Percentiles rank a stretch among this genome's conserved stretches.
Conservation (phyloP, 208 protist genomes). For the Leishmania mexicana region DNA sequence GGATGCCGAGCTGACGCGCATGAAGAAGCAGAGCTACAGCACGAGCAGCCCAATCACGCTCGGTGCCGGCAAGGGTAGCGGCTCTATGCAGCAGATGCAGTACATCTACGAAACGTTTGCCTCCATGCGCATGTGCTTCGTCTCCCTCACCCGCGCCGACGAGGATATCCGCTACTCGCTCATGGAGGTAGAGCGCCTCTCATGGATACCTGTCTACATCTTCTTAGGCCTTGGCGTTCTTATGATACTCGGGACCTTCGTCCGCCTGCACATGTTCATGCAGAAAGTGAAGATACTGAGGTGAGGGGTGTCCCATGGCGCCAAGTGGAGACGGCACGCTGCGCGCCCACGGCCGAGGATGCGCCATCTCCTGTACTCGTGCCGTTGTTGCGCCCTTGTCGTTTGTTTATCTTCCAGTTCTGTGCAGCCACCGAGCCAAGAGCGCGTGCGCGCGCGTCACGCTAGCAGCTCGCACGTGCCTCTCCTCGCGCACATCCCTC, state of each 20-base stretch:
- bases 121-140: conserved; percentile 32
- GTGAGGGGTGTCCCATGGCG: background rate
- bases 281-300: conserved; percentile 20
- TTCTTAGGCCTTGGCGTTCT: conserved; percentile 43
- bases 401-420: background rate
- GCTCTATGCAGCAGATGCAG: conserved; percentile 61
- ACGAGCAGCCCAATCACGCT: conserved; percentile 62
- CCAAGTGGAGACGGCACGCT: background rate
- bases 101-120: conserved; percentile 52
- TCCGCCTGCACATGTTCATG: conserved; percentile 44
- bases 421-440: background rate
- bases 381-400: background rate
- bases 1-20: conserved; percentile 69
- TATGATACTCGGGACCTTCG: conserved; percentile 31
- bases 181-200: conserved; percentile 43
- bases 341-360: background rate
- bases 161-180: conserved; percentile 56
- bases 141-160: conserved; percentile 37
- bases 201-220: conserved; percentile 53
- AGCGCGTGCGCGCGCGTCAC: background rate
- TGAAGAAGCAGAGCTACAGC: conserved; percentile 71
- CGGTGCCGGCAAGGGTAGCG: conserved; percentile 56
- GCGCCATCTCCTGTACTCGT: background rate
- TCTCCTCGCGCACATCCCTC: background rate
- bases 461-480: background rate